Conservation (phyloP, 306 rosid species). For the Prosopis cineraria region DNA sequence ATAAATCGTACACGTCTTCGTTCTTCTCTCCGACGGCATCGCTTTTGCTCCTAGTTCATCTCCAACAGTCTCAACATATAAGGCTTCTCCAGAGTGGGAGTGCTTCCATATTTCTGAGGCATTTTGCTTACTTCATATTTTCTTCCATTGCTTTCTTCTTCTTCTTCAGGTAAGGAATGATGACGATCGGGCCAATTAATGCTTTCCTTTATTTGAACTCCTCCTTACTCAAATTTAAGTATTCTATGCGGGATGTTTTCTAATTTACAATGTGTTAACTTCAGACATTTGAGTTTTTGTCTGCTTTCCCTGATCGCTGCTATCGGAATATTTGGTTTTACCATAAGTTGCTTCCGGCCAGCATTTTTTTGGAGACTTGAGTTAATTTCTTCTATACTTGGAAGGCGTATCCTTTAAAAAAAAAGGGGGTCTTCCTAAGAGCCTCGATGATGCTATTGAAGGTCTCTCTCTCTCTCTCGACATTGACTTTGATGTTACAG, state of each 20-base stretch:
- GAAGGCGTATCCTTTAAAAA: neutral
- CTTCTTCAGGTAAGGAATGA: slow-evolving; percentile 37
- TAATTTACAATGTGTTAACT: neutral
- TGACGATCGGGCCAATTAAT: neutral
- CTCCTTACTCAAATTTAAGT: slow-evolving; percentile 23
- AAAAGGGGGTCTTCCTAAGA: neutral
- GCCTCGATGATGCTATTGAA: neutral
- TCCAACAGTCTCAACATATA: slow-evolving; percentile 5
- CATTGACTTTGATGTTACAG: neutral
- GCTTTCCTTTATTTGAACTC: neutral
- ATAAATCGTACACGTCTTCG: slow-evolving; percentile 25
- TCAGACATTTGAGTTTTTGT: neutral
- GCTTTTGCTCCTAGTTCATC: slow-evolving; percentile 13
- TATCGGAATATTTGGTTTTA: neutral
- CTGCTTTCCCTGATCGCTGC: neutral
- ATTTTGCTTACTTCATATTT: neutral
- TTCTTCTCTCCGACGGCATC: slow-evolving; percentile 2
- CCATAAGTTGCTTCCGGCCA: neutral
- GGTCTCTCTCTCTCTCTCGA: neutral
- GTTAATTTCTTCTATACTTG: neutral
- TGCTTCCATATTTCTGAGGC: neutral
- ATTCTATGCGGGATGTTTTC: neutral
- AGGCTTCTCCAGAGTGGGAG: neutral
- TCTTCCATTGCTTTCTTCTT: slow-evolving; percentile 18
- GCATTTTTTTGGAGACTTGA: neutral